Base-by-base conservation (phyloP, 148 eudicot species). In the Vaccinium myrtillus region DNA sequence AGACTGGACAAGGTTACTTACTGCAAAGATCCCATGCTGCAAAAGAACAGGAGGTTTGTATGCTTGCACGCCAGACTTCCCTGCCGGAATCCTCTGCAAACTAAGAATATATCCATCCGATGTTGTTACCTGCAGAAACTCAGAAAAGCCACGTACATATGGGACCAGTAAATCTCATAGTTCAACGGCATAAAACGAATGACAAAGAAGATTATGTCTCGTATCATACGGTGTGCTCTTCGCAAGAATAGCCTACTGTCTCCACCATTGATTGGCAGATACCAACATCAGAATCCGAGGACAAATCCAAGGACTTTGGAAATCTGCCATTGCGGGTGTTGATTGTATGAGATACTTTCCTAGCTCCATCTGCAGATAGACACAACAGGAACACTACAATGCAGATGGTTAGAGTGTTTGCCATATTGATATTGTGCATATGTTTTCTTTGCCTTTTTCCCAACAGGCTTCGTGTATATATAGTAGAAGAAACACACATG, bases 21-120 rank as follows among this genome's bases (percentile, higher is more conserved):
- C 93, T 86, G 86, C 58, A 46, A 88, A 2, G 65, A 91, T n/a
- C 30, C 93, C 93, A 80, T 89, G 91, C 69, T 91, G 93, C 32
- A 91, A 79, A 25, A 91, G 89, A 80, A 91, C 93, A 6, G 93
- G 93, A 12, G 84, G 54, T 61, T 83, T 82, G 51, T 80, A 73
- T 16, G 78, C 77, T 74, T 50, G 75, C 50, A 23, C 39, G 0
- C 92, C 89, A 23, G 89, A 86, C 54, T 77, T 30, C 21, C 88
- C 89, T 9, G 11, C 54, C 1, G 93, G 90, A 32, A 91, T 91
- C 78, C 91, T 89, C 80, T 88, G 90, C 79, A 91, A 2, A 63
- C 91, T 83, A 11, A 91, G 91, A 9, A 91, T 87, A 80, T 86
- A 91, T 51, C 93, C 91, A 83, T 91, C 91, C 25, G 81, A 50